phyloP scores from a whole-genome alignment of 2,329 filamentous ascomycete genomes.

The Neonectria ditissima region DNA sequence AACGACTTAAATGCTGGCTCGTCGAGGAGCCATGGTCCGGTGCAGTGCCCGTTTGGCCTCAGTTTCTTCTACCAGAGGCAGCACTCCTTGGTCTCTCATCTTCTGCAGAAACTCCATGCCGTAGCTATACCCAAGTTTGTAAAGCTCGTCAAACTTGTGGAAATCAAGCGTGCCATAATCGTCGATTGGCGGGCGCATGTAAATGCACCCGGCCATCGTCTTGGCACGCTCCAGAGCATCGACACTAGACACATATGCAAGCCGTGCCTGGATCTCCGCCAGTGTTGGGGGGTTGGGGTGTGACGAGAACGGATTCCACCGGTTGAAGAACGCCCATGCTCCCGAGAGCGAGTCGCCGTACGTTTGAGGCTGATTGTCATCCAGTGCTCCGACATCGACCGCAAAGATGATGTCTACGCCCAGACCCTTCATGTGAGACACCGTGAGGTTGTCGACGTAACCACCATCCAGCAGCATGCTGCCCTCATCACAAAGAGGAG shows the following conservation, averaged over 20 bases:
- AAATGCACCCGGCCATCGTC: slow-evolving; percentile 88
- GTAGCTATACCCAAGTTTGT: slow-evolving; percentile 86
- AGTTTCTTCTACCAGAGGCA: slow-evolving; percentile 77
- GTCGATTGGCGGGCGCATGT: slow-evolving; percentile 96
- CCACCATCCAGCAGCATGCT: slow-evolving; percentile 97
- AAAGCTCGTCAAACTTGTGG: slow-evolving; percentile 97
- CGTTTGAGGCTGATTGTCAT: slow-evolving; percentile 90
- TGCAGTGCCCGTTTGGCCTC: slow-evolving; percentile 82
- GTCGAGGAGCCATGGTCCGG: slow-evolving; percentile 81
- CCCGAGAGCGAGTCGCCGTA: slow-evolving; percentile 96
- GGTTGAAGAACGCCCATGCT: slow-evolving; percentile 93
- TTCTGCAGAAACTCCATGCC: slow-evolving; percentile 83
- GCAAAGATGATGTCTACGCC: slow-evolving; percentile 96
- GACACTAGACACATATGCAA: slow-evolving; percentile 95
- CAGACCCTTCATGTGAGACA: slow-evolving; percentile 95
- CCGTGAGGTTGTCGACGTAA: slow-evolving; percentile 96
- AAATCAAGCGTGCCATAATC: slow-evolving; percentile 95
- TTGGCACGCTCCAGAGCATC: slow-evolving; percentile 96
- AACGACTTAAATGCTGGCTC: slow-evolving; percentile 76
- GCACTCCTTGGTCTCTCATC: slow-evolving; percentile 80
- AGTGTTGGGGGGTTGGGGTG: slow-evolving; percentile 93
- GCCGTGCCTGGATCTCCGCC: slow-evolving; percentile 92
- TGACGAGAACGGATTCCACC: slow-evolving; percentile 95
- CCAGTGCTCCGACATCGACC: slow-evolving; percentile 91
- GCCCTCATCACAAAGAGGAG: slow-evolving; percentile 95